These are phyloP conservation scores for Neckera pumila DNA, from an alignment of 225 moss, liverwort and hornwort genomes.

Conservation along the genomic window DNA sequence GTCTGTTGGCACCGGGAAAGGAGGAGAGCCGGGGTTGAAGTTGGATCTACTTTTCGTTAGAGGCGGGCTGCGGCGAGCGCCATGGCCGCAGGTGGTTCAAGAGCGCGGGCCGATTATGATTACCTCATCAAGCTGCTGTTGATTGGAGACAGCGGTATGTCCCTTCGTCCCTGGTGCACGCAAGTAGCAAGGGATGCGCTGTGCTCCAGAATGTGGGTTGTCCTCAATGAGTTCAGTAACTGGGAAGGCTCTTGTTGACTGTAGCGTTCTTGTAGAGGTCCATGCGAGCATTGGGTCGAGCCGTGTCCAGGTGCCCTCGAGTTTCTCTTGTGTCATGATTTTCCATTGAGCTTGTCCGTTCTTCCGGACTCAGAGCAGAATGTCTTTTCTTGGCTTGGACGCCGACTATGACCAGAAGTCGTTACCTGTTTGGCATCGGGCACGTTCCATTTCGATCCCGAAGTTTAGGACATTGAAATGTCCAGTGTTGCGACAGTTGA, in stretches of 20 bases:
- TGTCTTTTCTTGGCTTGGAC: background rate
- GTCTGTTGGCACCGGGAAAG: background rate
- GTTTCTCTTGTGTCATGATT: background rate
- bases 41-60: conserved; percentile 6
- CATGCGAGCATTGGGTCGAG: background rate
- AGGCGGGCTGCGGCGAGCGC: background rate
- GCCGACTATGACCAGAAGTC: background rate
- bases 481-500: background rate
- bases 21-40: background rate
- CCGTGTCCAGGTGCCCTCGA: background rate
- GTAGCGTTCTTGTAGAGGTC: background rate
- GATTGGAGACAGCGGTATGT: conserved; percentile 96
- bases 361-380: background rate
- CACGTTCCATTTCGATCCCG: background rate
- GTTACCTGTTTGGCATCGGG: background rate
- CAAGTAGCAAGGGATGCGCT: background rate
- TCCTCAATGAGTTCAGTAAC: background rate
- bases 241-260: background rate
- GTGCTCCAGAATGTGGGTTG: background rate
- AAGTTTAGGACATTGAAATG: background rate
- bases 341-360: background rate
- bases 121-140: conserved; percentile 97
- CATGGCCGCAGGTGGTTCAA: conserved; percentile 92
- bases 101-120: conserved; percentile 96
- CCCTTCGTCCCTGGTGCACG: background rate